Conservation (phyloP, 352 stramenopile genomes). For the Globisporangium polare region DNA sequence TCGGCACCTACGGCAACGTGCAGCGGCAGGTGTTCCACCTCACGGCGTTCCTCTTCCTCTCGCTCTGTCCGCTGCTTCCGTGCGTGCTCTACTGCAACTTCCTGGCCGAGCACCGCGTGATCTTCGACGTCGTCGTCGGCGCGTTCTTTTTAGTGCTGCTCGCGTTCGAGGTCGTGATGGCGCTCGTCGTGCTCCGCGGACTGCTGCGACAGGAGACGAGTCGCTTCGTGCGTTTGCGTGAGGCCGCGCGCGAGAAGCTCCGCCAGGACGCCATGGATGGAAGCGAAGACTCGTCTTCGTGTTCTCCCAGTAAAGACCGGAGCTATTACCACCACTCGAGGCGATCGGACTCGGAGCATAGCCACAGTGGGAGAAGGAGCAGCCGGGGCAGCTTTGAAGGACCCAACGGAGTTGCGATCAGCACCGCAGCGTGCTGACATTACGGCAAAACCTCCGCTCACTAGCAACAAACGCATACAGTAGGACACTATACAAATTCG, state of each 20-base stretch:
- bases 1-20: conserved; percentile 56
- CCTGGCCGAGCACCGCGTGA: conserved; percentile 43
- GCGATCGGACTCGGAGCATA: neutral
- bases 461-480: too few species aligned
- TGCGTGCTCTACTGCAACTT: conserved; percentile 52
- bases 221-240: conserved; percentile 49
- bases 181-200: conserved; percentile 40
- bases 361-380: neutral
- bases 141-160: conserved; percentile 34
- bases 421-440: neutral
- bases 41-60: conserved; percentile 65
- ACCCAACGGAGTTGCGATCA: neutral
- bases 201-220: conserved; percentile 57
- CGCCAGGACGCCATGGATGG: conserved; percentile 5
- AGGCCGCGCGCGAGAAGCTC: conserved; percentile 21
- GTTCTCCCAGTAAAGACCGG: neutral
- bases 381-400: neutral
- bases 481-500: neutral
- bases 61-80: conserved; percentile 51
- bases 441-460: neutral
- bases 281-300: neutral
- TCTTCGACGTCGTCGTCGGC: conserved; percentile 45
- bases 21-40: conserved; percentile 57
- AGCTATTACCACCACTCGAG: neutral
- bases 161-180: conserved; percentile 29